A percentile compares a stretch with the other conserved stretches of the same genome.
Evolutionary conservation across 208 protist species (phyloP).

Genomic region (Novymonas esmeraldas): DNA sequence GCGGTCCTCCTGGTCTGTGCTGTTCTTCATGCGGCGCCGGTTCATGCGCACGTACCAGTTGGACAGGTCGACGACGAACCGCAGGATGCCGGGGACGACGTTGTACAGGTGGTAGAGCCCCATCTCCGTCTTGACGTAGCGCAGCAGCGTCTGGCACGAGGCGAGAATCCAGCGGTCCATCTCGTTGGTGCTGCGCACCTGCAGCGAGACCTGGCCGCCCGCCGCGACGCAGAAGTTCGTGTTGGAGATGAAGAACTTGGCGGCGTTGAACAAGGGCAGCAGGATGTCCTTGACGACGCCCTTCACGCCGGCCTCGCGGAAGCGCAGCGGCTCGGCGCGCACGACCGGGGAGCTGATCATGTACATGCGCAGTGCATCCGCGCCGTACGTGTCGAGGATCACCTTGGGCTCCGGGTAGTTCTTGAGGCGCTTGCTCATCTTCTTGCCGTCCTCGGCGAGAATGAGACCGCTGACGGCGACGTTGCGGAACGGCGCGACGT

Average conservation of each 20-base stretch:
- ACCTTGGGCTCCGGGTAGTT: slow-evolving; percentile 99
- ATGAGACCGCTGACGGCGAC: slow-evolving; percentile 99
- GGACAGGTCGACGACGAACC: slow-evolving; percentile 98
- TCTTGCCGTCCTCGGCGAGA: slow-evolving; percentile 98
- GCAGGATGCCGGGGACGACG: slow-evolving; percentile 97
- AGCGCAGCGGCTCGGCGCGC: slow-evolving; percentile 96
- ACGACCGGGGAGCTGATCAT: slow-evolving; percentile 99
- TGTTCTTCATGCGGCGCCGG: slow-evolving; percentile 94
- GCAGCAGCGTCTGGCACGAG: slow-evolving; percentile 91
- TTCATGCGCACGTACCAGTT: slow-evolving; percentile 99
- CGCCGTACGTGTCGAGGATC: slow-evolving; percentile 96
- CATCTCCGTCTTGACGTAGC: slow-evolving; percentile 97
- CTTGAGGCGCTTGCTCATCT: slow-evolving; percentile 99
- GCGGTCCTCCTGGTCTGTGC: slow-evolving; percentile 73
- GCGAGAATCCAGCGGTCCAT: slow-evolving; percentile 99
- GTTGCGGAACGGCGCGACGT: slow-evolving; percentile 98
- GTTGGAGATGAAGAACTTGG: slow-evolving; percentile 98
- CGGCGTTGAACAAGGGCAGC: slow-evolving; percentile 98
- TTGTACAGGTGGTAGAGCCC: slow-evolving; percentile 98
- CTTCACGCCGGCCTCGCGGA: slow-evolving; percentile 94
- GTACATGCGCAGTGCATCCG: slow-evolving; percentile 99
- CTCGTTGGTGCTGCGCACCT: slow-evolving; percentile 90
- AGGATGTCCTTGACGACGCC: slow-evolving; percentile 98
- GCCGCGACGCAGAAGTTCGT: slow-evolving; percentile 69
- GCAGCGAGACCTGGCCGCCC: slow-evolving; percentile 52